Conservation (phyloP, 78 protist species). For the Ministeria vibrans region DNA sequence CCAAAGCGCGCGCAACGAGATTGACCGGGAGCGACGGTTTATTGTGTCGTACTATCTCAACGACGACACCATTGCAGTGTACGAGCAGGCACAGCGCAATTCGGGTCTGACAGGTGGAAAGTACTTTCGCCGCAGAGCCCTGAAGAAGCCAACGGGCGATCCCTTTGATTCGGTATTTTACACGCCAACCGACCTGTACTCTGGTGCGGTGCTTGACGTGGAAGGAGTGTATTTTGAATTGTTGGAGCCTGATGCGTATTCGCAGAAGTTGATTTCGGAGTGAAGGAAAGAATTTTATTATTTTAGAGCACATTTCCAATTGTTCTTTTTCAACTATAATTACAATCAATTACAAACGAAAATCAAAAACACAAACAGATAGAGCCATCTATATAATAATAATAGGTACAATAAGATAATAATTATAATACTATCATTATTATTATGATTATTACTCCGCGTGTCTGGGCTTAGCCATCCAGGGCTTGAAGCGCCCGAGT, state of each 20-base stretch:
- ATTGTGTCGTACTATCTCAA: not conserved
- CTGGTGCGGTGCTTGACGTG: not conserved
- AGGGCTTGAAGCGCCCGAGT: no score
- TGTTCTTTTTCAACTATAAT: no score
- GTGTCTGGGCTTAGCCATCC: no score
- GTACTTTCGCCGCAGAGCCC: not conserved
- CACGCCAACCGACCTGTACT: not conserved
- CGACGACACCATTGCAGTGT: not conserved
- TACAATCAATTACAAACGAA: no score
- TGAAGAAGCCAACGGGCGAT: not conserved
- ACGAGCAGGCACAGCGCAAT: not conserved
- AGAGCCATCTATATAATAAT: no score
- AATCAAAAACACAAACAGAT: no score
- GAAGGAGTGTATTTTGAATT: not conserved
- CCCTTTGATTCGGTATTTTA: no score
- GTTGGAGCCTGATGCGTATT: not conserved
- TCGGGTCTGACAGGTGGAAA: not conserved
- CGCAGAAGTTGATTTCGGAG: not conserved
- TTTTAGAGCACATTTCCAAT: no score
- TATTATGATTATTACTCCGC: no score
- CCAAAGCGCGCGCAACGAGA: not conserved
- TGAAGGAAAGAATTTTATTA: not conserved
- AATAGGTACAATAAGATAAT: no score
- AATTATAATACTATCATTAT: no score
- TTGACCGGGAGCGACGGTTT: not conserved